phyloP scores from a whole-genome alignment of 169 alveolate genomes.

The Eimeria zaria region DNA sequence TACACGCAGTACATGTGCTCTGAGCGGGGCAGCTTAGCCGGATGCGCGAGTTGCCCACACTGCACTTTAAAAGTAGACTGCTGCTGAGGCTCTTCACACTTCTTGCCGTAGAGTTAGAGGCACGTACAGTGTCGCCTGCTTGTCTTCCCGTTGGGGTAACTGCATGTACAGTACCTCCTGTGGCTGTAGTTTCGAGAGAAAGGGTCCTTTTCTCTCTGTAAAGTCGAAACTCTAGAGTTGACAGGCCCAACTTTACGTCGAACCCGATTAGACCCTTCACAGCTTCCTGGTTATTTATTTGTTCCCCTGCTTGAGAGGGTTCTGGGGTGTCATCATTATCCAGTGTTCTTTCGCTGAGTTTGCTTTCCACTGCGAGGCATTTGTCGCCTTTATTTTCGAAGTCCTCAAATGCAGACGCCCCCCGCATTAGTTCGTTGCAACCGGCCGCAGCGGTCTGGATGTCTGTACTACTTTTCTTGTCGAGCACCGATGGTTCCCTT shows the following conservation, averaged over 20 bases:
- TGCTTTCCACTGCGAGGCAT: neutral
- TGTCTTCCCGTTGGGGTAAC: neutral
- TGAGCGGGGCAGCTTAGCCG: constrained; percentile 13
- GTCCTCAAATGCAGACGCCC: neutral
- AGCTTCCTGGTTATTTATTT: neutral
- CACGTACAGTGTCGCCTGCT: neutral
- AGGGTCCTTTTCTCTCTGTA: neutral
- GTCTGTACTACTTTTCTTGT: neutral
- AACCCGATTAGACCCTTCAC: constrained; percentile 30
- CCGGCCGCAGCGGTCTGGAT: neutral
- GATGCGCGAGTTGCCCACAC: constrained; percentile 13
- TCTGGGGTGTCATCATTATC: neutral
- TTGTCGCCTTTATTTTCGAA: neutral
- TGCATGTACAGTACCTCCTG: neutral
- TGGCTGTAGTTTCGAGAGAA: neutral
- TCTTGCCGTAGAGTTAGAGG: neutral
- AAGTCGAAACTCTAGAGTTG: constrained; percentile 36
- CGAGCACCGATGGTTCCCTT: neutral
- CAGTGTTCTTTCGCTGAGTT: neutral
- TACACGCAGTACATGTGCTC: constrained; percentile 9
- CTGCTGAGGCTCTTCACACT: neutral
- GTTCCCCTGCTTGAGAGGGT: neutral
- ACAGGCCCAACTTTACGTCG: constrained; percentile 31
- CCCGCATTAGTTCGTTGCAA: neutral
- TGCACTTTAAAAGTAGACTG: constrained; percentile 25